phyloP scores from a whole-genome alignment of 108 stramenopile genomes.

The Skeletonema costatum region DNA sequence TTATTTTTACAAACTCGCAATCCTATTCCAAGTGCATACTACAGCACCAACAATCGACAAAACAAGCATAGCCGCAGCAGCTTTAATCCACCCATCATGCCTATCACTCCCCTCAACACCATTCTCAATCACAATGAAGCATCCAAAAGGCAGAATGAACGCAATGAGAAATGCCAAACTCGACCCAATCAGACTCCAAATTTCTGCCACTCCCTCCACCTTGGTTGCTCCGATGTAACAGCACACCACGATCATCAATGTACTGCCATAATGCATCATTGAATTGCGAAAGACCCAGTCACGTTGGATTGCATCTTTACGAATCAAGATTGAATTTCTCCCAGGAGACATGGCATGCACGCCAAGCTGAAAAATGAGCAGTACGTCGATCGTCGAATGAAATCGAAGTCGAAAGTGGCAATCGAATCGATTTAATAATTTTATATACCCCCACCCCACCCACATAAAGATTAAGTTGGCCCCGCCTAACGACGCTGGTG shows the following conservation, averaged over 20 bases:
- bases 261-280: constrained; percentile 51
- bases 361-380: too few relatives aligned
- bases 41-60: constrained; percentile 33
- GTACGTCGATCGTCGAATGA: too few relatives aligned
- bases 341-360: background rate
- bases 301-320: constrained; percentile 25
- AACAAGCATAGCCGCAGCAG: constrained; percentile 38
- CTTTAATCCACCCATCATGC: constrained; percentile 8
- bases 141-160: constrained; percentile 67
- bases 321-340: constrained; percentile 15
- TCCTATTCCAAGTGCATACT: constrained; percentile 51
- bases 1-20: background rate
- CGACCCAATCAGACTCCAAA: constrained; percentile 80
- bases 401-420: too few relatives aligned
- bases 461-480: too few relatives aligned
- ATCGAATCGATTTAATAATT: too few relatives aligned
- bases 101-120: constrained; percentile 15
- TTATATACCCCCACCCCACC: too few relatives aligned
- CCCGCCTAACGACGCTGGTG: too few relatives aligned
- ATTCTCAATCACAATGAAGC: constrained; percentile 47
- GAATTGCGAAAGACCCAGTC: constrained; percentile 43
- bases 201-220: constrained; percentile 72
- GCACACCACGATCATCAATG: constrained; percentile 51
- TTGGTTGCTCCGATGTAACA: constrained; percentile 63
- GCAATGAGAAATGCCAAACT: constrained; percentile 75